phyloP scores from a whole-genome alignment of 305 asterid species.

The Fraxinus greggii region DNA sequence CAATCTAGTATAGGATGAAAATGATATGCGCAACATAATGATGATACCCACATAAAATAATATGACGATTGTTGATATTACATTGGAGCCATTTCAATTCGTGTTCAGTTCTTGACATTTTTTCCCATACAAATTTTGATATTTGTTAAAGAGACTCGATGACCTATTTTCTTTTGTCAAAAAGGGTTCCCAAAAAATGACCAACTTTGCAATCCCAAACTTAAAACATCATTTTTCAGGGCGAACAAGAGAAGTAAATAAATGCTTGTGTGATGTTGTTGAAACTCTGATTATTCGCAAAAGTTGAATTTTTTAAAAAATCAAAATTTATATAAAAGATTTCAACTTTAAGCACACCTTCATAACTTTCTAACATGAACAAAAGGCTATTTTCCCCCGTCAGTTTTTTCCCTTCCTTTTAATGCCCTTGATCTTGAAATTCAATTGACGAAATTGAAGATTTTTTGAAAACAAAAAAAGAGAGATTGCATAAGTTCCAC shows the following conservation, averaged over 20 bases:
- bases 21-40: conserved; percentile 13
- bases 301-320: too few relatives aligned
- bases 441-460: not conserved
- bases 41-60: not conserved
- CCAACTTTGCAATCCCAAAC: not conserved
- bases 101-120: not conserved
- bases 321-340: not conserved
- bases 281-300: not conserved
- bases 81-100: not conserved
- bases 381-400: not conserved
- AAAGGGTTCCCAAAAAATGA: not conserved
- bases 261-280: not conserved
- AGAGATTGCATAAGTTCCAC: too few relatives aligned
- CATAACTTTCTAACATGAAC: not conserved
- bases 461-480: too few relatives aligned
- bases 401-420: not conserved
- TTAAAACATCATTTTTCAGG: not conserved
- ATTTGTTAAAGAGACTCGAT: not conserved
- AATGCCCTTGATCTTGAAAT: not conserved
- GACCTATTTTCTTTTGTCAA: not conserved
- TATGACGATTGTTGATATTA: not conserved
- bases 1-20: conserved; percentile 1
- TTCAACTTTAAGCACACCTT: not conserved
- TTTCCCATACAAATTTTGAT: not conserved
- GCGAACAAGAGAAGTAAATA: not conserved